phyloP scores from a whole-genome alignment of 331 rosid genomes.

The Quercus lobata region DNA sequence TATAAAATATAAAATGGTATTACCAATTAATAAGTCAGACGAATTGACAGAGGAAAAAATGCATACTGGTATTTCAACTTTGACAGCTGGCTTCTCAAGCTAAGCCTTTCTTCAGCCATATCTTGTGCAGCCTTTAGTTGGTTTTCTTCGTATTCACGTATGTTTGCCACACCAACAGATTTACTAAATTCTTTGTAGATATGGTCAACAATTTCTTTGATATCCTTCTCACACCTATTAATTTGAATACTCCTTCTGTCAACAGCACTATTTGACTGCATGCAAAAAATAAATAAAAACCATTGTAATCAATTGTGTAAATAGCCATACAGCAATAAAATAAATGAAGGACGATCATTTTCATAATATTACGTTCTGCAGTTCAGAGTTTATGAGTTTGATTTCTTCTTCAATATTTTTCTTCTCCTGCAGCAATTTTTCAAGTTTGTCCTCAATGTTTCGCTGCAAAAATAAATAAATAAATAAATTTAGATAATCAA shows the following conservation, averaged over 20 bases:
- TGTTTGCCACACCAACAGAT: constrained; percentile 94
- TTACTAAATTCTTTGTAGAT: constrained; percentile 81
- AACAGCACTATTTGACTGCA: constrained; percentile 59
- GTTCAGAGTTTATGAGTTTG: constrained; percentile 71
- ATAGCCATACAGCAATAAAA: constrained; percentile 2
- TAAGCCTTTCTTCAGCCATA: constrained; percentile 89
- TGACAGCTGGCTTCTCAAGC: constrained; percentile 84
- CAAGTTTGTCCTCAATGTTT: constrained; percentile 88
- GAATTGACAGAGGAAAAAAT: background rate
- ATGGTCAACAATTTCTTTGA: constrained; percentile 84
- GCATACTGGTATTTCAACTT: constrained; percentile 91
- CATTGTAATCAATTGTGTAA: constrained; percentile 11
- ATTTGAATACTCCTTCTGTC: constrained; percentile 69
- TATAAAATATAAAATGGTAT: background rate
- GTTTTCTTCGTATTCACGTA: constrained; percentile 97
- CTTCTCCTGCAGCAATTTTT: constrained; percentile 61
- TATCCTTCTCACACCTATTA: constrained; percentile 72
- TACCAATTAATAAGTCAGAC: constrained; percentile 3
- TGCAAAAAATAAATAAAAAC: constrained; percentile 5
- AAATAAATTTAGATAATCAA: constrained; percentile 2
- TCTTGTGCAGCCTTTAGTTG: constrained; percentile 78
- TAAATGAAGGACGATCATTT: constrained; percentile 4
- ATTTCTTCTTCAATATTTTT: constrained; percentile 70
- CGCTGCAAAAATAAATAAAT: constrained; percentile 36
- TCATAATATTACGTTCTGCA: constrained; percentile 54